Evolutionary conservation across 371 early-diverging fungal species (phyloP).

Genomic region (Saksenaea vasiformis): DNA sequence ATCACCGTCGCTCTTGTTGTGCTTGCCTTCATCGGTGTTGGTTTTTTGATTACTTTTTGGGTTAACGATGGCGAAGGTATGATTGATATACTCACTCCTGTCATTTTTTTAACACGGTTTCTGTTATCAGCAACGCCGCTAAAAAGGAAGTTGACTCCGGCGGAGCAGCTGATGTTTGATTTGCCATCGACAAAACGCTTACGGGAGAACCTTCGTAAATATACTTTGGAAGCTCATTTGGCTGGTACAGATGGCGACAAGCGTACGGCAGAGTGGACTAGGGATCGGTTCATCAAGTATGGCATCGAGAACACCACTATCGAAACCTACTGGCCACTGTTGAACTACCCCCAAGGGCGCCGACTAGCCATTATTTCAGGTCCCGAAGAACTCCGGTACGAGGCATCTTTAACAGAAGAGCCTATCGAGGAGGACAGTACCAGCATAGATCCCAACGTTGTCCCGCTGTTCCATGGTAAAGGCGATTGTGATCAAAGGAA

Average conservation of each 20-base stretch:
- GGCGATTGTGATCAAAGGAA: neutral
- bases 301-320: slow-evolving; percentile 55
- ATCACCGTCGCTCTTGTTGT: slow-evolving; percentile 23
- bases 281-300: slow-evolving; percentile 46
- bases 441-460: slow-evolving; percentile 48
- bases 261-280: slow-evolving; percentile 59
- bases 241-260: slow-evolving; percentile 50
- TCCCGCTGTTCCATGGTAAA: slow-evolving; percentile 66
- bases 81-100: neutral
- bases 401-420: slow-evolving; percentile 60
- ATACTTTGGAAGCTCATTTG: slow-evolving; percentile 54
- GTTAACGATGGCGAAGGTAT: slow-evolving; percentile 7
- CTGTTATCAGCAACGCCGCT: neutral
- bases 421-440: slow-evolving; percentile 58
- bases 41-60: slow-evolving; percentile 16
- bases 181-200: slow-evolving; percentile 22
- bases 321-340: slow-evolving; percentile 60
- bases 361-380: slow-evolving; percentile 56
- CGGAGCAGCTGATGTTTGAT: slow-evolving; percentile 18
- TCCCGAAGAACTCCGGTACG: slow-evolving; percentile 42
- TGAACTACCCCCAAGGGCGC: slow-evolving; percentile 60
- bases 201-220: slow-evolving; percentile 42
- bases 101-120: neutral
- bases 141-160: neutral
- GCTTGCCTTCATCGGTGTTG: slow-evolving; percentile 19